These are phyloP conservation scores for Ramichloridium luteum DNA, from an alignment of 2,329 filamentous ascomycete genomes.

Conservation along the genomic window DNA sequence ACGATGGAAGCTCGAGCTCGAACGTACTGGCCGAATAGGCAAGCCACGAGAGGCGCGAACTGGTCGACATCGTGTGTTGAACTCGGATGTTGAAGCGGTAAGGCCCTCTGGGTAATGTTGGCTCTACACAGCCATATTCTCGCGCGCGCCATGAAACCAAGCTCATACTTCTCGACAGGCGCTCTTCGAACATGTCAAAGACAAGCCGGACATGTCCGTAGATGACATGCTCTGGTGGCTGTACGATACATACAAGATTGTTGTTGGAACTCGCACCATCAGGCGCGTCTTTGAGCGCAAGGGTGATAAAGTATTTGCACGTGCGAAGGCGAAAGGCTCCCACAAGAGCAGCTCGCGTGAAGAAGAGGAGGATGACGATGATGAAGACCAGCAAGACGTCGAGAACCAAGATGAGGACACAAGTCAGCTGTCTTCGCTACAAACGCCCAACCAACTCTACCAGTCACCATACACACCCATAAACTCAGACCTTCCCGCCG, in stretches of 20 bases:
- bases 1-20: slow-evolving; percentile 27
- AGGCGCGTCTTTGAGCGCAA: slow-evolving; percentile 27
- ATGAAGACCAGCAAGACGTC: slow-evolving; percentile 9
- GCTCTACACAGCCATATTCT: not conserved
- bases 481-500: slow-evolving; percentile 10
- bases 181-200: slow-evolving; percentile 25
- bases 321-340: slow-evolving; percentile 9
- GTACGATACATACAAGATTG: slow-evolving; percentile 26
- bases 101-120: no score
- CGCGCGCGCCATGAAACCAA: not conserved
- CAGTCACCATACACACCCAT: slow-evolving; percentile 26
- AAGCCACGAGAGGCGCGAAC: slow-evolving; percentile 27
- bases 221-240: slow-evolving; percentile 30
- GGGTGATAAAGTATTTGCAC: slow-evolving; percentile 18
- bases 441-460: slow-evolving; percentile 15
- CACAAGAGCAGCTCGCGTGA: slow-evolving; percentile 13
- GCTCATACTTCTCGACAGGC: slow-evolving; percentile 10
- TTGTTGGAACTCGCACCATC: slow-evolving; percentile 27
- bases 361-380: slow-evolving; percentile 15
- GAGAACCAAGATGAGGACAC: slow-evolving; percentile 5
- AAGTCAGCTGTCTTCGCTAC: not conserved
- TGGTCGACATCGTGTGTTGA: slow-evolving; percentile 25
- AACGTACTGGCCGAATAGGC: slow-evolving; percentile 26
- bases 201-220: slow-evolving; percentile 25
- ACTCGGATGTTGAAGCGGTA: slow-evolving; percentile 23